phyloP scores from a whole-genome alignment of 768 basidiomycete genomes.

The Cyclocybe cylindracea region DNA sequence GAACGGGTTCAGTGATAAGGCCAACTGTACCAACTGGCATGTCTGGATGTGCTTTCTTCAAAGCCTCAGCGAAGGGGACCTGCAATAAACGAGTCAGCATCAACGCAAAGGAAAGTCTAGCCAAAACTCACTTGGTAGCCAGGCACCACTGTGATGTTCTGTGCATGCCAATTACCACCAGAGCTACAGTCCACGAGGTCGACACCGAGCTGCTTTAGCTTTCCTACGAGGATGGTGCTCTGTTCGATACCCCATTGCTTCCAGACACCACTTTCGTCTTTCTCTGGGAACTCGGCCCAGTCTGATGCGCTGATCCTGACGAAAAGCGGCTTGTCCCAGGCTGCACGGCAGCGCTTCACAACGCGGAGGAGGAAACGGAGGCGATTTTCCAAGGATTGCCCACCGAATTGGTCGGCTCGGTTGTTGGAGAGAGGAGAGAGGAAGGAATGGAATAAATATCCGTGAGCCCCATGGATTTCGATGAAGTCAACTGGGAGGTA shows the following conservation, averaged over 20 bases:
- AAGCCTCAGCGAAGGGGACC: conserved; percentile 68
- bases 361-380: conserved; percentile 67
- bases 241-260: conserved; percentile 80
- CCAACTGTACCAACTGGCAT: conserved; percentile 68
- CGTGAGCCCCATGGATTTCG: conserved; percentile 75
- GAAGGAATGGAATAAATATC: conserved; percentile 67
- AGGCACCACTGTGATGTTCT: conserved; percentile 55
- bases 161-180: conserved; percentile 64
- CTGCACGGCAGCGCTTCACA: conserved; percentile 48
- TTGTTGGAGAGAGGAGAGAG: conserved; percentile 74
- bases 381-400: conserved; percentile 68
- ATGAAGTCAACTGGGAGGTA: conserved; percentile 58
- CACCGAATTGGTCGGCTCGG: conserved; percentile 73
- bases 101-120: not conserved
- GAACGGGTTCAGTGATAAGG: conserved; percentile 60
- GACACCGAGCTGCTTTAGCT: conserved; percentile 61
- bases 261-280: conserved; percentile 56
- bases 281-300: conserved; percentile 61
- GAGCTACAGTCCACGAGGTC: conserved; percentile 77
- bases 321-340: conserved; percentile 75
- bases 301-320: conserved; percentile 69
- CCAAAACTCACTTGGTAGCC: conserved; percentile 61
- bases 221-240: conserved; percentile 55
- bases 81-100: conserved; percentile 23
- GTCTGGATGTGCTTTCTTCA: conserved; percentile 61